Evolutionary conservation across 345 rosid genomes (phyloP).

Genomic region (Tarenaya hassleriana): DNA sequence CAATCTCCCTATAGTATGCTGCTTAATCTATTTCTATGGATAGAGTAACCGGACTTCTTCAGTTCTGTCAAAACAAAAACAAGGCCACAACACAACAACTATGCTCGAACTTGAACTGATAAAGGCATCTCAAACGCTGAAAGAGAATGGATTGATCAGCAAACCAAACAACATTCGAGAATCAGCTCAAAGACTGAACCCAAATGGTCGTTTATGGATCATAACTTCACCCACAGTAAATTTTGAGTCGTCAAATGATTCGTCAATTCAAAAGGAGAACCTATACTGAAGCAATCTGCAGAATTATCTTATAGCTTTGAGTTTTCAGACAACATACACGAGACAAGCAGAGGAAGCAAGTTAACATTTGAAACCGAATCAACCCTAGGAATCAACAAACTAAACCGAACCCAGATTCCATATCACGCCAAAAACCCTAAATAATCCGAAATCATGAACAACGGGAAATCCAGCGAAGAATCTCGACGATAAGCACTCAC

Average conservation of each 20-base stretch:
- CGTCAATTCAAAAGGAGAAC: not conserved
- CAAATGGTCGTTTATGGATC: too few species aligned
- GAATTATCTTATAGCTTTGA: not conserved
- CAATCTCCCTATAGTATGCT: conserved; percentile 17
- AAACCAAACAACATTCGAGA: not conserved
- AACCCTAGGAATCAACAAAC: conserved; percentile 1
- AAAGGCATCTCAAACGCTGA: conserved; percentile 4
- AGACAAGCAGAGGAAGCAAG: not conserved
- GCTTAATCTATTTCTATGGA: conserved; percentile 5
- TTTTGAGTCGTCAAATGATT: too few species aligned
- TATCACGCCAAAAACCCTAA: not conserved
- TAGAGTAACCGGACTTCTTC: conserved; percentile 1
- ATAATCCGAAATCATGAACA: conserved; percentile 5
- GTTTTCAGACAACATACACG: not conserved
- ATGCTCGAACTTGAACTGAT: not conserved
- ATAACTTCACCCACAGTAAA: too few species aligned
- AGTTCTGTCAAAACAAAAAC: conserved; percentile 18
- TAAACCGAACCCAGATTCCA: conserved; percentile 14
- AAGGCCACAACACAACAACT: not conserved
- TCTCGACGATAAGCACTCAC: conserved; percentile 22
- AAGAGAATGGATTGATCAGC: not conserved
- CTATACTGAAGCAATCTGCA: not conserved
- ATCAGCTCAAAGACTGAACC: conserved; percentile 4
- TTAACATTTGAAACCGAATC: too few species aligned
- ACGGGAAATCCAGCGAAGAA: not conserved